Conservation (phyloP, 805 yeast genomes). For the Saturnispora silvae region DNA sequence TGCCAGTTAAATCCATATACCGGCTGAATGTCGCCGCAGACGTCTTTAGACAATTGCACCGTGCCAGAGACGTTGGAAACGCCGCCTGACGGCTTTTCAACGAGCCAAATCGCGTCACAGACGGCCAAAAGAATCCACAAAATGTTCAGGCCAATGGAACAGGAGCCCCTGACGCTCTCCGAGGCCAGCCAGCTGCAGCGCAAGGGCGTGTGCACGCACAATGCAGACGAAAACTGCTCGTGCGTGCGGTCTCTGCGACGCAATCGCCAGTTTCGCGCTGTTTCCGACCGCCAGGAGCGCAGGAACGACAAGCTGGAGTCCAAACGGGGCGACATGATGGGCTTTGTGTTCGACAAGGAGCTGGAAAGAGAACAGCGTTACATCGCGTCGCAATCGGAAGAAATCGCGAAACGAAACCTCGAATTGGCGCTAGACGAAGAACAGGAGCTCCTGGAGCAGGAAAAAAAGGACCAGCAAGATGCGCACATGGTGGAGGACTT, state of each 20-base stretch:
- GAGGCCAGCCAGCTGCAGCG: neutral
- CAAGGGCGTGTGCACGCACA: neutral
- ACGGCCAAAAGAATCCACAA: slow-evolving; percentile 8
- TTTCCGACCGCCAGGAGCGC: slow-evolving; percentile 7
- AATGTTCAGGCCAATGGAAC: slow-evolving; percentile 17
- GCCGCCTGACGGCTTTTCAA: no score
- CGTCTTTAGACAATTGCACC: no score
- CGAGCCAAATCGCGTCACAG: neutral
- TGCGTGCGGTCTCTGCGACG: slow-evolving; percentile 1
- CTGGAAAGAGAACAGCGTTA: slow-evolving; percentile 9
- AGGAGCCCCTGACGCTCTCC: neutral
- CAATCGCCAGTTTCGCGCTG: slow-evolving; percentile 6
- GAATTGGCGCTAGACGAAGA: slow-evolving; percentile 15
- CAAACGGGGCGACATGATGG: slow-evolving; percentile 22
- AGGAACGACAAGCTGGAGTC: slow-evolving; percentile 11
- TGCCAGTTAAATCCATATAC: no score
- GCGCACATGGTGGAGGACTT: no score
- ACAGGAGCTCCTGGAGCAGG: slow-evolving; percentile 20
- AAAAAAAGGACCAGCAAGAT: slow-evolving; percentile 16
- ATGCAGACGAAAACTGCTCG: neutral
- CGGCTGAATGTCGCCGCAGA: no score
- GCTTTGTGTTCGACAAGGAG: slow-evolving; percentile 20
- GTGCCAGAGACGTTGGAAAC: no score
- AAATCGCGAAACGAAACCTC: slow-evolving; percentile 13
- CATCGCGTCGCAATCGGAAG: slow-evolving; percentile 16